Percentiles rank a stretch among this genome's conserved stretches.
Evolutionary conservation across 148 eudicot species (phyloP).

Genomic region (Cornus florida): DNA sequence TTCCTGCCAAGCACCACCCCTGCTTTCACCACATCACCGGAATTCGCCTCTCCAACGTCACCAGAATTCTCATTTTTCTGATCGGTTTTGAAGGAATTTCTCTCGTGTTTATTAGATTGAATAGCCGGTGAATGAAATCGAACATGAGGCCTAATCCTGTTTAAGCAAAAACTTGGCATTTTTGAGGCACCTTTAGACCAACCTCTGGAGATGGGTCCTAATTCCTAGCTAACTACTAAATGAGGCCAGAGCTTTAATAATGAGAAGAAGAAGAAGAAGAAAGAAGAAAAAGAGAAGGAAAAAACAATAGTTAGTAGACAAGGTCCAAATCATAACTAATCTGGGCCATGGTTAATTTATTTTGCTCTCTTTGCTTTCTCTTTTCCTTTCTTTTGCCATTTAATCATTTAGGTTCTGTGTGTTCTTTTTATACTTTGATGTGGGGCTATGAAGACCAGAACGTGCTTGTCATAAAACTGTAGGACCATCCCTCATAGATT

Average conservation of each 20-base stretch:
- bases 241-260: background rate
- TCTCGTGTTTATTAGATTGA: slow-evolving; percentile 4
- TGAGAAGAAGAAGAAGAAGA: no score
- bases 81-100: slow-evolving; percentile 9
- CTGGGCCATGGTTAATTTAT: slow-evolving; percentile 1
- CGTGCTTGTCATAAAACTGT: slow-evolving; percentile 52
- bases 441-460: slow-evolving; percentile 33
- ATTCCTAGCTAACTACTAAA: background rate
- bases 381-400: slow-evolving; percentile 33
- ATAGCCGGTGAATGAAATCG: slow-evolving; percentile 41
- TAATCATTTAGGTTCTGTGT: slow-evolving; percentile 41
- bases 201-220: slow-evolving; percentile 12
- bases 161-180: slow-evolving; percentile 60
- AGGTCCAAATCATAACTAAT: background rate
- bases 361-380: background rate
- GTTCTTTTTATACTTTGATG: slow-evolving; percentile 13
- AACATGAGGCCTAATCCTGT: slow-evolving; percentile 63
- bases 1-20: slow-evolving; percentile 39
- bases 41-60: slow-evolving; percentile 1
- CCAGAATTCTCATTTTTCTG: slow-evolving; percentile 16
- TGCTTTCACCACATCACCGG: slow-evolving; percentile 19
- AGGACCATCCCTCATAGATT: slow-evolving; percentile 29
- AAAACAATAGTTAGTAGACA: background rate
- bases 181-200: slow-evolving; percentile 40
- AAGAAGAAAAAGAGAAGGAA: background rate